phyloP scores from a whole-genome alignment of 495 filamentous ascomycete genomes.

The Cetradonia linearis region DNA sequence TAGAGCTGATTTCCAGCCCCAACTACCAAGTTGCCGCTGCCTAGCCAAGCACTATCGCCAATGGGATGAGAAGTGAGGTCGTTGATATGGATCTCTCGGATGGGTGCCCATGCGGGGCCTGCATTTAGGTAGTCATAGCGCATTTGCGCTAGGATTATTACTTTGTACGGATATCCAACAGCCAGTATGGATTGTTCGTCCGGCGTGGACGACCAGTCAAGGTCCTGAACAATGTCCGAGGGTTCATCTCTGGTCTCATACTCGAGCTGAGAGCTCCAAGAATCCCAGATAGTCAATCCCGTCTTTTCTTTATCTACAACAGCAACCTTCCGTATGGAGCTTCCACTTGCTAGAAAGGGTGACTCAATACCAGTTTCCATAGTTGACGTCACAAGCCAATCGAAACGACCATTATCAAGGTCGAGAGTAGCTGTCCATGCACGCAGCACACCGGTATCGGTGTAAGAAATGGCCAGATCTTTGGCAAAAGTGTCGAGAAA shows the following conservation, averaged over 20 bases:
- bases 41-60: constrained; percentile 84
- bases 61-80: constrained; percentile 86
- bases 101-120: constrained; percentile 79
- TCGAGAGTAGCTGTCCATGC: constrained; percentile 82
- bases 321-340: constrained; percentile 77
- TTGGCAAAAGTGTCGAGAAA: constrained; percentile 82
- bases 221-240: constrained; percentile 67
- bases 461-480: constrained; percentile 83
- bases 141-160: constrained; percentile 79
- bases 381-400: constrained; percentile 77
- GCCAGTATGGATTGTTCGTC: constrained; percentile 85
- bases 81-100: constrained; percentile 70
- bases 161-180: constrained; percentile 77
- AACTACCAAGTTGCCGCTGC: constrained; percentile 71
- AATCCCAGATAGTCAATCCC: constrained; percentile 88
- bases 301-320: constrained; percentile 63
- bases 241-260: constrained; percentile 63
- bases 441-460: constrained; percentile 58
- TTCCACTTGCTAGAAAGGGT: constrained; percentile 73
- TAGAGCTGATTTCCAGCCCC: constrained; percentile 92
- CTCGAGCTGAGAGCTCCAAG: constrained; percentile 69
- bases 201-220: constrained; percentile 92
- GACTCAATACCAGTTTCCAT: constrained; percentile 70
- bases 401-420: constrained; percentile 41
- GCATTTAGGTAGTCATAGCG: constrained; percentile 88